Base-by-base conservation (phyloP, 1,284 basidiomycete genomes). In the Sphagnurus paluster region DNA sequence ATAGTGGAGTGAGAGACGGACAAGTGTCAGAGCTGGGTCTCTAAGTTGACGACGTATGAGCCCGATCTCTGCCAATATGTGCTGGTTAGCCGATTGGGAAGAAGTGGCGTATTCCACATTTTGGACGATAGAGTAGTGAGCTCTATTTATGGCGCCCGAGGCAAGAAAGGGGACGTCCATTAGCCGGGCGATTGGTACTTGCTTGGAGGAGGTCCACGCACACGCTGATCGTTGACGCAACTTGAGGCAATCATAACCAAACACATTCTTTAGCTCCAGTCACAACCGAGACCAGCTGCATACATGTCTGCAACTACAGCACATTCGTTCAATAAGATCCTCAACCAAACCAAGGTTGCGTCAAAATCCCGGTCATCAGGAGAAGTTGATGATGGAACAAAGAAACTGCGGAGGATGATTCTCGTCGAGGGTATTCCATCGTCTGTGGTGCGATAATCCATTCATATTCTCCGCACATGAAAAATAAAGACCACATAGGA, bases 351-450 rank as follows among this genome's bases (percentile, higher is more conserved):
- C 44, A 87, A 82, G 57, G 65, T 72, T 13, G 71, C 77, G 14
- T 79, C 83, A 9, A 86, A 80, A 64, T 72, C 79, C 55, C 77
- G 85, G 41, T 75, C 80, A 7, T 69, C 81, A 13, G 72, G 75
- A 32, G 90, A 93, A 53, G 70, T 85, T 26, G 84, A 90, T 30
- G 91, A 94, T 62, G 83, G 83, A 17, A 75, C 86, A 14, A 91
- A 89, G 67, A 90, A 89, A 64, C 68, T 95, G 42, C 72, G 92
- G 39, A 75, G 91, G 17, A 72, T 93, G 66, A 92, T 95, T 38
- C 77, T 95, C 26, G 87, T 93, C 14, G 91, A 94, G 54, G 90
- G 91, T 11, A 90, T 95, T 43, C 92, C 92, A 20, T 85, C 87
- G 7, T 63, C 72, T 39, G 70, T 73, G 36, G 87, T 87, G 54